Percentiles rank a stretch among this genome's conserved stretches.
Conservation (phyloP, 129 eudicot genomes). For the Calendula officinalis region DNA sequence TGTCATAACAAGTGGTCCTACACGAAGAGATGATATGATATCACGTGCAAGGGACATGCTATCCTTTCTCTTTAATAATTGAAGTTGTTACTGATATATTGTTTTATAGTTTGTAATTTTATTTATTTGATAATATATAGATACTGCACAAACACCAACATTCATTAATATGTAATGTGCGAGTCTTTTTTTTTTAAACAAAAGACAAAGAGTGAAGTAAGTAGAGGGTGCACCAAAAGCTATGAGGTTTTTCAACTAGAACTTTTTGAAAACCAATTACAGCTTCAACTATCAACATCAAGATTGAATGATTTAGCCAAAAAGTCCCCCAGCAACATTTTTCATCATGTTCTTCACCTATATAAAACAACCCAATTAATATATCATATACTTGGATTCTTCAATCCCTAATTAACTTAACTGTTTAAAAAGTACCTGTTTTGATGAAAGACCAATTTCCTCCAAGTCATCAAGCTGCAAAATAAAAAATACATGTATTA, state of each 20-base stretch:
- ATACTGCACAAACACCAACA: neutral
- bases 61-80: too few relatives aligned
- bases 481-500: constrained; percentile 2
- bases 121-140: too few relatives aligned
- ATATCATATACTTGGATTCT: neutral
- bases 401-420: neutral
- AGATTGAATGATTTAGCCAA: constrained; percentile 29
- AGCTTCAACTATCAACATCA: constrained; percentile 16
- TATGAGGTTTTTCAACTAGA: neutral
- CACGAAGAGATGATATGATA: too few relatives aligned
- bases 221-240: constrained; percentile 1
- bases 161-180: neutral
- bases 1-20: too few relatives aligned
- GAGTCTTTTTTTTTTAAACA: neutral
- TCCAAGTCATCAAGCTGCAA: constrained; percentile 85
- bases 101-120: too few relatives aligned
- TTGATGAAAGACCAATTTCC: constrained; percentile 78
- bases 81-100: too few relatives aligned
- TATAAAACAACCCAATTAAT: neutral
- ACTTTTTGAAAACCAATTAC: neutral
- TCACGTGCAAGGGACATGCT: too few relatives aligned
- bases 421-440: constrained; percentile 48
- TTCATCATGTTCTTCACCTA: constrained; percentile 74
- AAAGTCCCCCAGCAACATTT: constrained; percentile 60
- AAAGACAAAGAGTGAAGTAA: neutral